A percentile compares a stretch with the other conserved stretches of the same genome.
Evolutionary conservation across 176 grass and related monocot genomes (phyloP).

Genomic region (Zoysia japonica): DNA sequence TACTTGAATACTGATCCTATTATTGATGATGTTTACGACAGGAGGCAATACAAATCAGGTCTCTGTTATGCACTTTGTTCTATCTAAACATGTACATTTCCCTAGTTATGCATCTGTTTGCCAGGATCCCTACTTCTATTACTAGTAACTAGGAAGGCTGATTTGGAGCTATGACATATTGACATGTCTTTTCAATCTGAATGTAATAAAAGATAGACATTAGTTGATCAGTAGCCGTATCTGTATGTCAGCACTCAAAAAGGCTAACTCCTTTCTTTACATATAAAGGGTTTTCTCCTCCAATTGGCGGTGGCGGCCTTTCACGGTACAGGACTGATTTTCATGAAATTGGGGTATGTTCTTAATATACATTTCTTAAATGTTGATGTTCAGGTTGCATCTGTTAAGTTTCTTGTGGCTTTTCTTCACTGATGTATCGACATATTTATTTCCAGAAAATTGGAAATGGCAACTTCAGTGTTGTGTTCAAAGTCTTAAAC

Average conservation of each 20-base stretch:
- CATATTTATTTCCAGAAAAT: slow-evolving; percentile 74
- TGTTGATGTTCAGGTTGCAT: background rate
- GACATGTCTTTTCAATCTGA: background rate
- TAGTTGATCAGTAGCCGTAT: background rate
- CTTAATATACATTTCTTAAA: slow-evolving; percentile 6
- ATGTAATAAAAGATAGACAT: background rate
- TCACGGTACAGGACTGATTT: slow-evolving; percentile 94
- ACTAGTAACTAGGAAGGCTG: background rate
- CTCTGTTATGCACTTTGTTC: slow-evolving; percentile 1
- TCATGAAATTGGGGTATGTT: slow-evolving; percentile 79
- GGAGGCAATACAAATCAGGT: slow-evolving; percentile 79
- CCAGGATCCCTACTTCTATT: background rate
- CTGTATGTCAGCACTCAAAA: background rate
- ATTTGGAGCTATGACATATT: background rate
- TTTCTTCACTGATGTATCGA: slow-evolving; percentile 9
- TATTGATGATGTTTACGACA: slow-evolving; percentile 57
- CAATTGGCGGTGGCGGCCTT: slow-evolving; percentile 69
- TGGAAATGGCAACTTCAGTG: slow-evolving; percentile 87
- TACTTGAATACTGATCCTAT: slow-evolving; percentile 46
- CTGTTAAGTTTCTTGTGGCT: slow-evolving; percentile 10
- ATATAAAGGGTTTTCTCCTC: slow-evolving; percentile 62
- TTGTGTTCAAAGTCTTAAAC: slow-evolving; percentile 91
- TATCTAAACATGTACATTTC: slow-evolving; percentile 19
- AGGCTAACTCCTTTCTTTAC: background rate
- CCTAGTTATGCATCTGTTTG: background rate